Evolutionary conservation across 2,329 filamentous ascomycete species (phyloP).

Genomic region (Sporothrix brunneoviolacea): DNA sequence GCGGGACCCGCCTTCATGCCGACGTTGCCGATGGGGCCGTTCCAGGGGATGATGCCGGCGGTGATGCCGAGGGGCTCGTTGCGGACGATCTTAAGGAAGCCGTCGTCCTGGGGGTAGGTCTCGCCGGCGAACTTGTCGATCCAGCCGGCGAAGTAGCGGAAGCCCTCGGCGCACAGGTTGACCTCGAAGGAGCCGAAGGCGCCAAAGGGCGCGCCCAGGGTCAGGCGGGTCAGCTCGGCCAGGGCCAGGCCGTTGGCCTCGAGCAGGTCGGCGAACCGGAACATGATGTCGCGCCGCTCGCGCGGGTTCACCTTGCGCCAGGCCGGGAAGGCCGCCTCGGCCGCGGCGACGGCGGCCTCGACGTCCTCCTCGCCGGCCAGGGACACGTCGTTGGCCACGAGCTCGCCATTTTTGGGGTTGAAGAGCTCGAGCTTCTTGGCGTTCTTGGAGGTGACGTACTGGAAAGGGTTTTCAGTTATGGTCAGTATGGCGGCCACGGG

Average conservation of each 20-base stretch:
- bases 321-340: conserved; percentile 61
- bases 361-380: conserved; percentile 46
- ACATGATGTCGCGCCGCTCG: conserved; percentile 46
- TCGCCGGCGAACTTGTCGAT: conserved; percentile 34
- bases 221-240: conserved; percentile 36
- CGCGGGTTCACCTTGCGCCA: conserved; percentile 75
- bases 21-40: conserved; percentile 30
- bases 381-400: conserved; percentile 42
- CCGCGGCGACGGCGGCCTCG: conserved; percentile 65
- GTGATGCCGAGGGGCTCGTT: conserved; percentile 29
- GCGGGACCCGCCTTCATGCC: conserved; percentile 35
- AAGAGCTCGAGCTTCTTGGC: conserved; percentile 39
- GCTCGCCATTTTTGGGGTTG: conserved; percentile 42
- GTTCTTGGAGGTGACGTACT: conserved; percentile 32
- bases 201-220: conserved; percentile 25
- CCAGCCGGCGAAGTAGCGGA: conserved; percentile 39
- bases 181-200: conserved; percentile 39
- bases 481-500: too few relatives aligned
- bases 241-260: conserved; percentile 30
- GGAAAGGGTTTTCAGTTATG: neutral
- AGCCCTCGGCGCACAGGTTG: conserved; percentile 39
- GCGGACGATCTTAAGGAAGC: conserved; percentile 35
- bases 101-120: conserved; percentile 37
- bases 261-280: conserved; percentile 38
- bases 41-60: conserved; percentile 32